These are phyloP conservation scores for Peronospora farinosa DNA, from an alignment of 352 stramenopile species.

Conservation along the genomic window DNA sequence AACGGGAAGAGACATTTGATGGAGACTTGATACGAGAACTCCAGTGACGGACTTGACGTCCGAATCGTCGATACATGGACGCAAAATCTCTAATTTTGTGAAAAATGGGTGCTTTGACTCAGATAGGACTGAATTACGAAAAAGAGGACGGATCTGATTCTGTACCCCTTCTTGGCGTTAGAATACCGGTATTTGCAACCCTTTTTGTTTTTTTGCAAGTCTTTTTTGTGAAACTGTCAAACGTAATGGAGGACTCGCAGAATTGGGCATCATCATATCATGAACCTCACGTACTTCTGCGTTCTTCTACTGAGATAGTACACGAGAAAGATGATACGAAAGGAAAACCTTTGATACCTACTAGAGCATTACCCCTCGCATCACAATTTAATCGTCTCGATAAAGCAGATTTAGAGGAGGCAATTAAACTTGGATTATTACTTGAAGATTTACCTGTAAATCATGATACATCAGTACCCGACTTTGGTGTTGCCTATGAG, in stretches of 20 bases:
- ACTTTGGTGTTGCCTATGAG: slow-evolving; percentile 72
- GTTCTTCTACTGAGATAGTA: background rate
- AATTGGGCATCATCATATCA: background rate
- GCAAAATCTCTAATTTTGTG: no score
- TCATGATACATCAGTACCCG: slow-evolving; percentile 33
- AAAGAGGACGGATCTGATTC: no score
- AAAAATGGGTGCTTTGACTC: no score
- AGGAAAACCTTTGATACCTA: slow-evolving; percentile 5
- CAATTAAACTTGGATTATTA: slow-evolving; percentile 43
- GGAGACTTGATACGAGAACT: slow-evolving; percentile 19
- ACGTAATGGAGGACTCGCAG: background rate
- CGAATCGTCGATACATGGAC: slow-evolving; percentile 18
- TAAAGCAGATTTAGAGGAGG: slow-evolving; percentile 45
- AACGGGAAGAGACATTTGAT: slow-evolving; percentile 7
- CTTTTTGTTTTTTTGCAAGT: no score
- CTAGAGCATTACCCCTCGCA: slow-evolving; percentile 10
- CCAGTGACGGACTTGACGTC: slow-evolving; percentile 17
- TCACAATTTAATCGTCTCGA: slow-evolving; percentile 60
- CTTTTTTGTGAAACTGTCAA: no score
- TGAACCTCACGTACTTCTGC: background rate
- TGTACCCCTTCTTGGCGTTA: no score
- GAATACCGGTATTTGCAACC: no score
- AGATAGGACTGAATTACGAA: no score
- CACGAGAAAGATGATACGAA: background rate
- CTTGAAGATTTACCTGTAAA: slow-evolving; percentile 39